Evolutionary conservation across 352 stramenopile genomes (phyloP).

Genomic region (Pilasporangium apinafurcum): DNA sequence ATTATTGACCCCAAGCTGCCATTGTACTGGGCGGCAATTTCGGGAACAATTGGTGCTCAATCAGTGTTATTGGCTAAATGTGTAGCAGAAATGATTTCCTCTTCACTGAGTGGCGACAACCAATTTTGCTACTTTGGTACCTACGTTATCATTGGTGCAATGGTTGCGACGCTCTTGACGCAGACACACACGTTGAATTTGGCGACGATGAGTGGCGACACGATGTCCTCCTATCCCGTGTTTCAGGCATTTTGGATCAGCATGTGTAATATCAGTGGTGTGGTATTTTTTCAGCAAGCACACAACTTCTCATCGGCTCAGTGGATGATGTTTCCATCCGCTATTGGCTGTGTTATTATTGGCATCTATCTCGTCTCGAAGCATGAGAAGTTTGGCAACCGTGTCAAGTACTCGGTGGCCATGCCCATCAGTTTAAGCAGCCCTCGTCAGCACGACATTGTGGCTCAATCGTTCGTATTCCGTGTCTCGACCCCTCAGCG

Average conservation of each 20-base stretch:
- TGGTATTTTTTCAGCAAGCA: constrained; percentile 85
- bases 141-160: constrained; percentile 70
- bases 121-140: constrained; percentile 84
- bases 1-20: constrained; percentile 83
- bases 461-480: constrained; percentile 87
- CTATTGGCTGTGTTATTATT: constrained; percentile 61
- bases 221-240: constrained; percentile 81
- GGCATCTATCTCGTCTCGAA: constrained; percentile 82
- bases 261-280: constrained; percentile 83
- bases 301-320: constrained; percentile 76
- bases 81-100: constrained; percentile 81
- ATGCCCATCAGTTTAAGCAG: constrained; percentile 86
- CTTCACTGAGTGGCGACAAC: constrained; percentile 74
- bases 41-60: constrained; percentile 73
- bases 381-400: constrained; percentile 86
- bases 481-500: constrained; percentile 77
- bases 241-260: constrained; percentile 88
- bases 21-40: constrained; percentile 84
- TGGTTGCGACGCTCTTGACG: constrained; percentile 68
- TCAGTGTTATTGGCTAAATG: constrained; percentile 84
- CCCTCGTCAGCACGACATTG: constrained; percentile 80
- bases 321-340: constrained; percentile 78
- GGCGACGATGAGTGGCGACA: constrained; percentile 81
- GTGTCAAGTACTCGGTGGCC: constrained; percentile 85
- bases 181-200: constrained; percentile 85